Conservation (phyloP, 208 protist genomes). For the Trypanosoma theileri region DNA sequence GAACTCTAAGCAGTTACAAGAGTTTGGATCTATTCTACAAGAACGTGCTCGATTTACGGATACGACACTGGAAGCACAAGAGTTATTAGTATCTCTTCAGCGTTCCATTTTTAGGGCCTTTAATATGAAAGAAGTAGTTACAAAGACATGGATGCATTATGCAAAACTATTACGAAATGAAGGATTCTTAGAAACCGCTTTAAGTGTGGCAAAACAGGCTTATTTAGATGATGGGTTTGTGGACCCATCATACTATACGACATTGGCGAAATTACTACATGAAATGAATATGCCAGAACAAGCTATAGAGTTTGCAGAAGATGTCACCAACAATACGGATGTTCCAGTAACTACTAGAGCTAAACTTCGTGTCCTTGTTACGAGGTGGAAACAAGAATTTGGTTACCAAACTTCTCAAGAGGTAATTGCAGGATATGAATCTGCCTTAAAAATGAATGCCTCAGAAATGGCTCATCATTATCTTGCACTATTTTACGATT, state of each 20-base stretch:
- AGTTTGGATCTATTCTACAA: slow-evolving; percentile 36
- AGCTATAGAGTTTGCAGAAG: slow-evolving; percentile 81
- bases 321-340: slow-evolving; percentile 27
- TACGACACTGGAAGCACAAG: slow-evolving; percentile 61
- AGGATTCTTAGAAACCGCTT: slow-evolving; percentile 73
- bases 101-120: slow-evolving; percentile 75
- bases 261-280: slow-evolving; percentile 85
- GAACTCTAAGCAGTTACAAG: not conserved
- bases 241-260: slow-evolving; percentile 56
- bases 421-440: slow-evolving; percentile 79
- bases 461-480: slow-evolving; percentile 92
- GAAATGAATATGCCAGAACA: slow-evolving; percentile 72
- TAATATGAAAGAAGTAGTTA: slow-evolving; percentile 48
- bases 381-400: slow-evolving; percentile 76
- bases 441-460: slow-evolving; percentile 50
- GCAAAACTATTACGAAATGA: slow-evolving; percentile 78
- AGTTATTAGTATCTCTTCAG: slow-evolving; percentile 84
- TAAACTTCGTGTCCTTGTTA: slow-evolving; percentile 74
- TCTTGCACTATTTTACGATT: slow-evolving; percentile 94
- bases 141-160: slow-evolving; percentile 79
- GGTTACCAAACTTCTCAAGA: slow-evolving; percentile 74
- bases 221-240: slow-evolving; percentile 30
- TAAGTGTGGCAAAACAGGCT: slow-evolving; percentile 67
- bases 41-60: slow-evolving; percentile 47
- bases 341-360: slow-evolving; percentile 42